Base-by-base conservation (phyloP, 495 filamentous ascomycete species). In the Aspergillus carlsbadensis region DNA sequence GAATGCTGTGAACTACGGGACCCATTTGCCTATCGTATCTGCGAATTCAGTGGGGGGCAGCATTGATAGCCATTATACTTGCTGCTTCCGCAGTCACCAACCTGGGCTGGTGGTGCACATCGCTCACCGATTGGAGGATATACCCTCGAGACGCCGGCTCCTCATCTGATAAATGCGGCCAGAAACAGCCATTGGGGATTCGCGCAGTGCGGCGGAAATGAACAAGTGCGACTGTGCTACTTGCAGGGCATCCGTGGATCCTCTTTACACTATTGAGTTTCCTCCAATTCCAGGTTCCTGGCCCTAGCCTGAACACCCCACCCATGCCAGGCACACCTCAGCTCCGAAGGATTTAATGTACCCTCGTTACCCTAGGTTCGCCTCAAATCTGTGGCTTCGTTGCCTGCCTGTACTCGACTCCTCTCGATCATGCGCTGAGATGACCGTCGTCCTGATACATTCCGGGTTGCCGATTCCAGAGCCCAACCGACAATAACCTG, bases 381-480 rank as follows among this genome's bases (percentile, higher is more conserved):
- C 18, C 21, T 36, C 20, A 39, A 5, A 26, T 51, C 41, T 36
- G 41, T 26, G 41, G 18, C 22, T 20, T 41, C 17, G 11, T n/a
- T 33, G 21, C 36, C 18, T 42, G 36, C 18, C 29, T 34, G 5
- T 10, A 31, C 21, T 33, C 22, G n/a, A 18, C n/a, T 1, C 21
- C 10, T 8, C 15, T 20, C 47, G 0, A 34, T 6, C 17, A 10
- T 24, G 49, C 15, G 49, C 6, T 52, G 37, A 42, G 13, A 42
- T 52, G 37, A 52, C n/a, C 24, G 29, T 24, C 33, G 56, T 50
- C 21, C 45, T 58, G 57, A 47, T 41, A 33, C 37, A 47, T n/a
- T 21, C 31, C 41, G 51, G 44, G 50, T 48, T 53, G 42, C 47
- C 46, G 15, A 33, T 53, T 33, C 21, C 54, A 49, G 45, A 56